Evolutionary conservation across 345 rosid genomes (phyloP).

Genomic region (Hirschfeldia incana): DNA sequence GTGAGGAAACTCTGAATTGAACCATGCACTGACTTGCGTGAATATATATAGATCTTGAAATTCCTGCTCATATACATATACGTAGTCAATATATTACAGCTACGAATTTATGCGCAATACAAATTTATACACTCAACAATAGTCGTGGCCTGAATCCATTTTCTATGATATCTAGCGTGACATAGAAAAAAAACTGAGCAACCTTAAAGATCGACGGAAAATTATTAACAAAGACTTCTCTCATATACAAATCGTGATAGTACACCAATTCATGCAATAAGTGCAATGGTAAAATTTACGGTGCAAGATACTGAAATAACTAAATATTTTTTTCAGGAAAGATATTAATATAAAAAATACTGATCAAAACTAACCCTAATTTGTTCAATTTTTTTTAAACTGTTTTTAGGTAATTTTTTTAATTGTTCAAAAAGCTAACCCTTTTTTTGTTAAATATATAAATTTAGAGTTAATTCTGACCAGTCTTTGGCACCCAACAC

Average conservation of each 20-base stretch:
- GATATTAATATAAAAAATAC: background rate
- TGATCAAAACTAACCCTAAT: background rate
- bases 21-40: constrained; percentile 11
- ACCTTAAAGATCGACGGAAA: no score
- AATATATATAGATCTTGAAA: no score
- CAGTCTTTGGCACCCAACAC: background rate
- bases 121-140: background rate
- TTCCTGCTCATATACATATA: background rate
- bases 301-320: background rate
- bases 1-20: background rate
- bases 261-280: background rate
- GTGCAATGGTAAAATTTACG: background rate
- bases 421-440: background rate
- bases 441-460: background rate
- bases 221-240: background rate
- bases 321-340: no score
- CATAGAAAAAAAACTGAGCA: no score
- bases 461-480: background rate
- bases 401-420: background rate
- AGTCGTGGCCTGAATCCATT: no score
- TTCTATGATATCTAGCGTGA: no score
- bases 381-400: no score
- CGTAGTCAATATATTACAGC: background rate
- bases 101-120: background rate
- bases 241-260: background rate